These are phyloP conservation scores for Eucalyptus curtisii DNA, from an alignment of 345 rosid genomes.

Conservation along the genomic window DNA sequence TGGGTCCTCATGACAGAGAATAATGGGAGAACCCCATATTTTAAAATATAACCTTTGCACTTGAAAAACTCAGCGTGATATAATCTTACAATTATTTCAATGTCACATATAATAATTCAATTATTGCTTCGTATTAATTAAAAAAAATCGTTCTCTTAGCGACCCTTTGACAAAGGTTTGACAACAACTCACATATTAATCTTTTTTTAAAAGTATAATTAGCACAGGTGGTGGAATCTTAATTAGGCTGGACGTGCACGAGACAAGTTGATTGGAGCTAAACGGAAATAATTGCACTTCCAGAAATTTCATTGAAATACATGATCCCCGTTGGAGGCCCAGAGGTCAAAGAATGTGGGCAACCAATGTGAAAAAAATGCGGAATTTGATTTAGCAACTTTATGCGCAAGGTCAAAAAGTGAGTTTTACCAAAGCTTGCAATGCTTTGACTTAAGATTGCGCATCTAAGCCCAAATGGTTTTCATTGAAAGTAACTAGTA, in stretches of 20 bases:
- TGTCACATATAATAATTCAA: background rate
- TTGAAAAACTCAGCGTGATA: background rate
- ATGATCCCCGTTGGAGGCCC: background rate
- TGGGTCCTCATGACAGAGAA: background rate
- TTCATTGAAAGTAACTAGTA: background rate
- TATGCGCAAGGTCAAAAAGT: background rate
- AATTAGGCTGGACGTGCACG: background rate
- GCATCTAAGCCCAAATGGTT: background rate
- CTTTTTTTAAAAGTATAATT: background rate
- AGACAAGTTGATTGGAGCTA: background rate
- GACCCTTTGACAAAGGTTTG: background rate
- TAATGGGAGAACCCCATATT: background rate
- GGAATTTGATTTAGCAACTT: too few species aligned
- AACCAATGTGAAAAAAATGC: background rate
- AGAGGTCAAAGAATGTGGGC: background rate
- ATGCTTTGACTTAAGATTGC: background rate
- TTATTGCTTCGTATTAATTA: background rate
- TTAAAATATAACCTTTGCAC: background rate
- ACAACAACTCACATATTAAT: background rate
- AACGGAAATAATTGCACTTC: background rate
- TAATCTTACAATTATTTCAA: background rate
- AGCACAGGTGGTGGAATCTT: background rate
- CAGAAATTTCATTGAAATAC: background rate
- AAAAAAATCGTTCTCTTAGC: background rate
- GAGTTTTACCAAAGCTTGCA: background rate